These are phyloP conservation scores for Cicer pinnatifidum DNA, from an alignment of 306 rosid species.

Conservation along the genomic window DNA sequence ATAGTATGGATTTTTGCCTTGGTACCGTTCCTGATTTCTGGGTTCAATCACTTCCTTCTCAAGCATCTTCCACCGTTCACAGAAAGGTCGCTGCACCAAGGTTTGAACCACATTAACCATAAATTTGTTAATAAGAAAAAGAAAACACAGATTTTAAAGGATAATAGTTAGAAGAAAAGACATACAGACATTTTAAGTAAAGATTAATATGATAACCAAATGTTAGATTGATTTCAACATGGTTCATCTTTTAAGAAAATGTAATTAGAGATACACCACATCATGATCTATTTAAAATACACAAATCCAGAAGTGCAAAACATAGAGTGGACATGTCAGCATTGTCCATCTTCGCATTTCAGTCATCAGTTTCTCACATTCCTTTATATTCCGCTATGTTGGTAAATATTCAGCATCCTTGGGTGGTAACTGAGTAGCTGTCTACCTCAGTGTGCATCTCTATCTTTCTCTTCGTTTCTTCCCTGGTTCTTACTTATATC, in stretches of 20 bases:
- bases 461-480: background rate
- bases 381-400: too few relatives aligned
- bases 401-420: too few relatives aligned
- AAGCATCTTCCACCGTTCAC: slow-evolving; percentile 96
- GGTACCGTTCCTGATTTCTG: slow-evolving; percentile 81
- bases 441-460: background rate
- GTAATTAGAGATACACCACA: background rate
- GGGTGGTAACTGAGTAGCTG: too few relatives aligned
- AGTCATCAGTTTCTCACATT: too few relatives aligned
- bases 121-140: slow-evolving; percentile 31
- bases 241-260: slow-evolving; percentile 1
- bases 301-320: background rate
- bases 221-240: slow-evolving; percentile 7
- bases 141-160: background rate
- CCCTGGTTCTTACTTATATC: too few relatives aligned
- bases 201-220: background rate
- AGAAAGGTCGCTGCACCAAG: slow-evolving; percentile 87
- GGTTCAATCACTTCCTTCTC: slow-evolving; percentile 98
- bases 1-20: slow-evolving; percentile 67
- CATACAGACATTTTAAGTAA: slow-evolving; percentile 10
- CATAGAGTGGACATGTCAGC: background rate
- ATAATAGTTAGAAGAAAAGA: slow-evolving; percentile 28
- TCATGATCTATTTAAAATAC: background rate
- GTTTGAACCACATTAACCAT: slow-evolving; percentile 36
- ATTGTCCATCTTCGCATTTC: background rate